Conservation (phyloP, 176 grass and related monocot genomes). For the Hordeum marinum region DNA sequence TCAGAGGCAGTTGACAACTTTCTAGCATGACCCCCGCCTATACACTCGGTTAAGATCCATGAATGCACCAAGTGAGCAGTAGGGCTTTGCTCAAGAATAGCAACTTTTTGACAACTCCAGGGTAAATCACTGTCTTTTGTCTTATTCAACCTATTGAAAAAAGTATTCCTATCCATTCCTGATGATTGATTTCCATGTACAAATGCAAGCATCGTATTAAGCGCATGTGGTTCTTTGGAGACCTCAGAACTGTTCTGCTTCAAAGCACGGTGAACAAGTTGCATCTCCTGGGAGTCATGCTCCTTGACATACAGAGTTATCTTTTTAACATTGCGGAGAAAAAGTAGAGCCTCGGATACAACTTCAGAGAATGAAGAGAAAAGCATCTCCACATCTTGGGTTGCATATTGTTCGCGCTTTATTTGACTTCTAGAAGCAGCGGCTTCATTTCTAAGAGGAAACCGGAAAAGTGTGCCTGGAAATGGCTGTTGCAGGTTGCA, state of each 20-base stretch:
- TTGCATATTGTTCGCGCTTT: slow-evolving; percentile 88
- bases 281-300: slow-evolving; percentile 63
- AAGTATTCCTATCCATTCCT: slow-evolving; percentile 80
- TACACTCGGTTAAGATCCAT: slow-evolving; percentile 89
- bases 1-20: slow-evolving; percentile 57
- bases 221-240: slow-evolving; percentile 60
- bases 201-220: slow-evolving; percentile 69
- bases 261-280: slow-evolving; percentile 63
- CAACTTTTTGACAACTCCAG: slow-evolving; percentile 81
- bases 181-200: slow-evolving; percentile 61
- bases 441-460: slow-evolving; percentile 82
- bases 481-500: slow-evolving; percentile 86
- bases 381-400: slow-evolving; percentile 81
- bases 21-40: slow-evolving; percentile 82
- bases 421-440: slow-evolving; percentile 95
- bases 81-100: slow-evolving; percentile 64
- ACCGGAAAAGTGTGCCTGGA: slow-evolving; percentile 93
- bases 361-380: slow-evolving; percentile 89
- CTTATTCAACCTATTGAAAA: slow-evolving; percentile 83
- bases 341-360: slow-evolving; percentile 82
- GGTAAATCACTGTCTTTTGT: slow-evolving; percentile 81
- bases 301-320: slow-evolving; percentile 88
- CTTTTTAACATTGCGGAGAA: slow-evolving; percentile 85
- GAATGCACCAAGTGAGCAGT: slow-evolving; percentile 45
- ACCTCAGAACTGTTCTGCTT: slow-evolving; percentile 48